Evolutionary conservation across 208 protist species (phyloP), one percentile per base, ranked within the genome.

Genomic region (Trypanosoma mega): DNA sequence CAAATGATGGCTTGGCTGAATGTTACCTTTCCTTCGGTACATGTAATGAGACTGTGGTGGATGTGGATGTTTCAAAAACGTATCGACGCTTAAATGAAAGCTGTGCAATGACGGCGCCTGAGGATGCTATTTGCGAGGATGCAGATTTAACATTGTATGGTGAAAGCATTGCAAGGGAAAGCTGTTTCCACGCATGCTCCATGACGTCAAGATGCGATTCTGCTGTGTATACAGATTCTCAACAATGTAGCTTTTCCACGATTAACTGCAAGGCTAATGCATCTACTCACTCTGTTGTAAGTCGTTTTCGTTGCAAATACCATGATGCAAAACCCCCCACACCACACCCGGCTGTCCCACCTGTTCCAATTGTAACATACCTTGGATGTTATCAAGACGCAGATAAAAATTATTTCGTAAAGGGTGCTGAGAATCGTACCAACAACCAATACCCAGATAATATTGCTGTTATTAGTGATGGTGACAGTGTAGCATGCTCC

Each of bases 351-450:
- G 30, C 51, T 44, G 33, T 45, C 45, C 51, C 51, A 31, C 34
- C 18, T 4, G 34, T 45, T 0, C 51, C 33, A 24, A 45, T 46
- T 41, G 27, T 23, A 24, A 57, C 51, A 14, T 41, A 26, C 27
- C 33, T 57, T 45, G 51, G 31, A 16, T 57, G 51, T 16, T 57
- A 45, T 20, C 41, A 57, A 36, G 51, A 57, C 45, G 36, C 51
- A 11, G 18, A 9, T 5, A 41, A 45, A 12, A 37, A 45, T 9
- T 57, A 57, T 20, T 57, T 57, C 45, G 31, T 37, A n/a, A 1
- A 12, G 18, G n/a, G n/a, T n/a, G n/a, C n/a, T n/a, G n/a, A n/a
- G n/a, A n/a, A n/a, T n/a, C n/a, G 45, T 36, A n/a, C 33, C 16
- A 2, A 41, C 16, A 57, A 57, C n/a, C 9, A 27, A 20, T 57